Percentiles rank a stretch among this genome's conserved stretches.
Conservation (phyloP, 768 basidiomycete genomes). For the Trametes sanguinea region DNA sequence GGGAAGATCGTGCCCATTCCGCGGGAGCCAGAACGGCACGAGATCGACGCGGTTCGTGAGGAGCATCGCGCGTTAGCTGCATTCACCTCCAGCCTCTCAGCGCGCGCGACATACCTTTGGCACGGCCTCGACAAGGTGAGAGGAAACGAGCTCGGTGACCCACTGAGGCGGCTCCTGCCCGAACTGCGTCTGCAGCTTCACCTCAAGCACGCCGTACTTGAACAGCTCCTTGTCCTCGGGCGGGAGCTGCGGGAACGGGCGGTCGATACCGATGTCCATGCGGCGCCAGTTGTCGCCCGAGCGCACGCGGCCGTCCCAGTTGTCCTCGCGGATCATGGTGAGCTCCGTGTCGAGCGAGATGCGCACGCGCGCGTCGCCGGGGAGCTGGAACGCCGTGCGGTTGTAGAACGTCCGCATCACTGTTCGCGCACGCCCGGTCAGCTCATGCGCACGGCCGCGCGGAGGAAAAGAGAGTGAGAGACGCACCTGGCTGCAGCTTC, state of each 20-base stretch:
- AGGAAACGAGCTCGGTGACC: slow-evolving; percentile 95
- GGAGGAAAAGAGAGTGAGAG: background rate
- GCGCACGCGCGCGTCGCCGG: slow-evolving; percentile 97
- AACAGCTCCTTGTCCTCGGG: slow-evolving; percentile 88
- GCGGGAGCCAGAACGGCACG: slow-evolving; percentile 98
- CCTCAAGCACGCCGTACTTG: slow-evolving; percentile 96
- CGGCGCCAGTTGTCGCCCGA: slow-evolving; percentile 91
- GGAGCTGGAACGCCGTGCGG: slow-evolving; percentile 97
- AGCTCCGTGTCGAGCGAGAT: slow-evolving; percentile 98
- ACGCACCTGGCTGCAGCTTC: slow-evolving; percentile 78
- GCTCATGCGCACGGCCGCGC: background rate
- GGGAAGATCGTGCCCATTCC: too few relatives aligned
- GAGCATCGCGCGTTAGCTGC: slow-evolving; percentile 88
- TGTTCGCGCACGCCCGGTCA: slow-evolving; percentile 34
- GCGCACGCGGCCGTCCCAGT: slow-evolving; percentile 86
- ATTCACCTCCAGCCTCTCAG: too few relatives aligned
- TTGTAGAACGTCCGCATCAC: slow-evolving; percentile 99
- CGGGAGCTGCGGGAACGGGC: slow-evolving; percentile 78
- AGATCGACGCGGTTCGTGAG: slow-evolving; percentile 91
- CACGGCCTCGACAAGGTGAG: slow-evolving; percentile 94
- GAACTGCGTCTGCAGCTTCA: slow-evolving; percentile 94
- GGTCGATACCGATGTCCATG: slow-evolving; percentile 90
- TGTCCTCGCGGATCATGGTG: slow-evolving; percentile 92
- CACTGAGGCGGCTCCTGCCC: slow-evolving; percentile 96
- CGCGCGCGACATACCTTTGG: background rate